phyloP scores from a whole-genome alignment of 2,329 filamentous ascomycete species.

The Trichothecium sympodiale region DNA sequence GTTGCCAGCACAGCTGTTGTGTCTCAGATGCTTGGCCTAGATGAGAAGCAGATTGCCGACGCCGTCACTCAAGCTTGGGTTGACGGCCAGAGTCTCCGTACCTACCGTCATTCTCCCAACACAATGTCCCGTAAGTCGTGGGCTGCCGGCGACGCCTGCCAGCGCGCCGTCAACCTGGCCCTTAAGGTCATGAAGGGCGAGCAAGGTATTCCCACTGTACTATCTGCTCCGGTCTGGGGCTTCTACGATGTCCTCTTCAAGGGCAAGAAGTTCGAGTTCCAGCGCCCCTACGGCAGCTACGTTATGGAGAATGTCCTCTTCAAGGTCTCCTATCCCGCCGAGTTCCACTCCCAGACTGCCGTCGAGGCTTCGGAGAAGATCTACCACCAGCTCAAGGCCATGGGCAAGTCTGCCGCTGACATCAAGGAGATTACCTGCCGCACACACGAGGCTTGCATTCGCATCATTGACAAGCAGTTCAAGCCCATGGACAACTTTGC shows the following conservation, averaged over 20 bases:
- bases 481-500: slow-evolving; percentile 99
- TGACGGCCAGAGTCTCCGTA: slow-evolving; percentile 89
- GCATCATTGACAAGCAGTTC: slow-evolving; percentile 99
- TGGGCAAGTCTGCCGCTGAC: slow-evolving; percentile 86
- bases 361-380: slow-evolving; percentile 90
- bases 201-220: slow-evolving; percentile 79
- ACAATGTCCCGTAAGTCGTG: slow-evolving; percentile 99
- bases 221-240: slow-evolving; percentile 88
- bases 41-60: slow-evolving; percentile 83
- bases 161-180: slow-evolving; percentile 83
- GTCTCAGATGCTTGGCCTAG: slow-evolving; percentile 86
- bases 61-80: slow-evolving; percentile 96
- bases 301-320: slow-evolving; percentile 99
- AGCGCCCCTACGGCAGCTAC: slow-evolving; percentile 92
- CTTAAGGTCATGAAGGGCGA: slow-evolving; percentile 90
- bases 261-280: slow-evolving; percentile 92
- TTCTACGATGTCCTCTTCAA: slow-evolving; percentile 99
- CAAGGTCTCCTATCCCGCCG: slow-evolving; percentile 97
- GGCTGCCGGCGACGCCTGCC: slow-evolving; percentile 96
- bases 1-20: slow-evolving; percentile 91
- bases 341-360: slow-evolving; percentile 98
- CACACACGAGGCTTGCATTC: slow-evolving; percentile 95
- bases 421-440: slow-evolving; percentile 90
- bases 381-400: slow-evolving; percentile 66
- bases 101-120: slow-evolving; percentile 95